Evolutionary conservation across 805 yeast species (phyloP).

Genomic region (Yamadazyma sp.): DNA sequence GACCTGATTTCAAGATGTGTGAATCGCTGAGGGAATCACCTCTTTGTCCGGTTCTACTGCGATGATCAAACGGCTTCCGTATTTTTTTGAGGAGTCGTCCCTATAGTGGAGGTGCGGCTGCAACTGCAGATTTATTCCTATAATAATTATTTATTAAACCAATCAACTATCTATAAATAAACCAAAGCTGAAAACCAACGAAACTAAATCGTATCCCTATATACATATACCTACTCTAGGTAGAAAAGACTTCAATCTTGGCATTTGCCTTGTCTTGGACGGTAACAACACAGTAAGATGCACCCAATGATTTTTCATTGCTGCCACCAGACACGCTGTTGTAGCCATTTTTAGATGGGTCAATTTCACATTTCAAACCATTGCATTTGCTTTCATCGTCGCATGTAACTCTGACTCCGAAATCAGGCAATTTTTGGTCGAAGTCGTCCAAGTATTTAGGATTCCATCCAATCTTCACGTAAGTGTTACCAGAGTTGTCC

Average conservation of each 20-base stretch:
- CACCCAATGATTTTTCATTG: conserved; percentile 53
- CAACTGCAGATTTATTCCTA: too few species aligned
- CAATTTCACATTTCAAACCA: conserved; percentile 81
- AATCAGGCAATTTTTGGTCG: conserved; percentile 54
- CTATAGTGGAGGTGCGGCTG: too few species aligned
- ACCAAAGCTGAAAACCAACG: too few species aligned
- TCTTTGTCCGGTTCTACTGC: too few species aligned
- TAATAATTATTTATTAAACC: too few species aligned
- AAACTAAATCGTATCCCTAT: too few species aligned
- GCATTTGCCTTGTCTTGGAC: conserved; percentile 65
- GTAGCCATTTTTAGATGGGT: conserved; percentile 62
- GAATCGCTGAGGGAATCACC: too few species aligned
- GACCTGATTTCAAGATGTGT: too few species aligned
- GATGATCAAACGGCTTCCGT: too few species aligned
- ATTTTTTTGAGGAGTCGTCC: too few species aligned
- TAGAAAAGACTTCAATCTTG: conserved; percentile 64
- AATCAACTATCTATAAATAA: conserved; percentile 4
- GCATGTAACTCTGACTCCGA: conserved; percentile 75
- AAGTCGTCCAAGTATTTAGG: conserved; percentile 76
- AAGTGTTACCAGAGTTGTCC: conserved; percentile 69
- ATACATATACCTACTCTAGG: conserved; percentile 12
- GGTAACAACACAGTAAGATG: conserved; percentile 81
- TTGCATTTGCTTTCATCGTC: conserved; percentile 65
- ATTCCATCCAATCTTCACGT: conserved; percentile 86
- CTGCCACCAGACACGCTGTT: conserved; percentile 51